These are phyloP conservation scores for Cyclotella choctawhatcheeana DNA, from an alignment of 108 stramenopile genomes.

Conservation along the genomic window DNA sequence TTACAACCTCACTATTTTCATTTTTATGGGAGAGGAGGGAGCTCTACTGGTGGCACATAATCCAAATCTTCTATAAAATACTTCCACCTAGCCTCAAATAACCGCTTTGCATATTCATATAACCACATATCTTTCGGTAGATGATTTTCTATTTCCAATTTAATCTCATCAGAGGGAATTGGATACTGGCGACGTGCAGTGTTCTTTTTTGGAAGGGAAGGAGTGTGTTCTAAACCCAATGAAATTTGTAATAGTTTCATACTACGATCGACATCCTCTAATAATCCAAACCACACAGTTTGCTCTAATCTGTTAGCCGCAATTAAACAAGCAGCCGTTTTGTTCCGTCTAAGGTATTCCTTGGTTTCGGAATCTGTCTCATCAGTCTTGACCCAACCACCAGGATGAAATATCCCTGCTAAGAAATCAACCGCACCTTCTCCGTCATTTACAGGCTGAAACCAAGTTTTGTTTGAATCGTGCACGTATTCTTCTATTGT, in stretches of 20 bases:
- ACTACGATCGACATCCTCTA: constrained; percentile 40
- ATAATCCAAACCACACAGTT: constrained; percentile 41
- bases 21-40: no score
- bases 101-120: constrained; percentile 34
- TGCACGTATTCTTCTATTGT: constrained; percentile 31
- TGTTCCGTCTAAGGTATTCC: constrained; percentile 21
- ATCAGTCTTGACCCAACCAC: constrained; percentile 27
- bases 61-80: constrained; percentile 7
- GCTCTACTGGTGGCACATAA: constrained; percentile 20
- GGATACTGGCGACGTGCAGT: neutral
- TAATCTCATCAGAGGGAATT: neutral
- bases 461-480: constrained; percentile 23
- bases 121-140: constrained; percentile 48
- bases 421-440: constrained; percentile 32
- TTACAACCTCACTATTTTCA: neutral
- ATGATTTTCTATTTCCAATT: constrained; percentile 12
- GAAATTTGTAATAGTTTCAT: constrained; percentile 32
- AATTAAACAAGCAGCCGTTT: constrained; percentile 23
- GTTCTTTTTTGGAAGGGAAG: constrained; percentile 22
- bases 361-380: constrained; percentile 5
- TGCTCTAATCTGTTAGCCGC: constrained; percentile 26
- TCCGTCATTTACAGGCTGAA: constrained; percentile 32
- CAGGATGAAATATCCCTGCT: constrained; percentile 24
- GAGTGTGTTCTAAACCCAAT: constrained; percentile 14
- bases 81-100: constrained; percentile 45